A percentile compares a stretch with the other conserved stretches of the same genome.
These are phyloP conservation scores for Exserohilum rostratum DNA, from an alignment of 2,329 filamentous ascomycete genomes.

Conservation along the genomic window DNA sequence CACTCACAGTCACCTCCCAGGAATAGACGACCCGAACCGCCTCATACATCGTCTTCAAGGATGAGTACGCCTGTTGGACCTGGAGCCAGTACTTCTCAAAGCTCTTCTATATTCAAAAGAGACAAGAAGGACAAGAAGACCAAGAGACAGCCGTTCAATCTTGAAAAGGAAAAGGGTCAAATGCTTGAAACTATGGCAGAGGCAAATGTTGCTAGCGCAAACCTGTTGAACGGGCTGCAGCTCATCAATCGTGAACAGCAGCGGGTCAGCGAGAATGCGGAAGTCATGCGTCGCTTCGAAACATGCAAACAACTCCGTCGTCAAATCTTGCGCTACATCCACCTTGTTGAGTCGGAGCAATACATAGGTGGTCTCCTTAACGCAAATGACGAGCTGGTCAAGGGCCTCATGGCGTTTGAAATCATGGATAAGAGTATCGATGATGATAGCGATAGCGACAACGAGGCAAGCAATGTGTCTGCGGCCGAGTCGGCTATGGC, in stretches of 20 bases:
- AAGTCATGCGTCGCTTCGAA: slow-evolving; percentile 79
- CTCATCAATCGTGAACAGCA: slow-evolving; percentile 88
- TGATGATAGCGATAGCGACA: slow-evolving; percentile 69
- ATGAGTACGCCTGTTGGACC: slow-evolving; percentile 35
- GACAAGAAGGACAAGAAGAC: slow-evolving; percentile 60
- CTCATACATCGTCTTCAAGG: slow-evolving; percentile 38
- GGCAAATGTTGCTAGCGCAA: slow-evolving; percentile 87
- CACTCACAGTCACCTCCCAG: slow-evolving; percentile 39
- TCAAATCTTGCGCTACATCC: slow-evolving; percentile 88
- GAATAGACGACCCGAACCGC: slow-evolving; percentile 31
- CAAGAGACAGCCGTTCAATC: slow-evolving; percentile 72
- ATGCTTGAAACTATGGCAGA: slow-evolving; percentile 91
- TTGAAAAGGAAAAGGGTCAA: slow-evolving; percentile 84
- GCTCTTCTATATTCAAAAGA: slow-evolving; percentile 60
- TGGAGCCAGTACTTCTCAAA: slow-evolving; percentile 47
- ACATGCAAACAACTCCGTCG: slow-evolving; percentile 83
- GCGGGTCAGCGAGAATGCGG: slow-evolving; percentile 82
- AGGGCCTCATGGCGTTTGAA: slow-evolving; percentile 91
- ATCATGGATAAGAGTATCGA: slow-evolving; percentile 88
- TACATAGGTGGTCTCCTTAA: slow-evolving; percentile 90
- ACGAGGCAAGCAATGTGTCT: slow-evolving; percentile 41
- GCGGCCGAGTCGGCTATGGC: slow-evolving; percentile 52
- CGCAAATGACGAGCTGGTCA: slow-evolving; percentile 95
- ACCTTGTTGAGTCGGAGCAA: slow-evolving; percentile 85
- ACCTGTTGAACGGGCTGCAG: slow-evolving; percentile 84